A percentile compares a stretch with the other conserved stretches of the same genome.
These are phyloP conservation scores for Stagonosporopsis rhizophila DNA, from an alignment of 2,329 filamentous ascomycete species.

Conservation along the genomic window DNA sequence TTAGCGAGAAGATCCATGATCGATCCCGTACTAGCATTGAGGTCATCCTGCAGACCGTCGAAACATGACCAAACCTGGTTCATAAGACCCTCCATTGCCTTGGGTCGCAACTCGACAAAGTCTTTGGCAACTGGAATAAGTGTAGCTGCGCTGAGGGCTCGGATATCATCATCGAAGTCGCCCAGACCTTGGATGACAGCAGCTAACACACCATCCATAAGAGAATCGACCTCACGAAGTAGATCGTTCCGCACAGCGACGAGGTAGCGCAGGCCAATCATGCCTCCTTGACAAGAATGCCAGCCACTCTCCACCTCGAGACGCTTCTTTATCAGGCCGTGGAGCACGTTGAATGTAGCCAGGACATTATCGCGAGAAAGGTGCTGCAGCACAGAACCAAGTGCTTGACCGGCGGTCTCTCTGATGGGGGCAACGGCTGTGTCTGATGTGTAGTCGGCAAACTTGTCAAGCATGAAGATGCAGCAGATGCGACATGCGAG, in stretches of 20 bases:
- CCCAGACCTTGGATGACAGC: conserved; percentile 95
- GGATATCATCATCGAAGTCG: conserved; percentile 92
- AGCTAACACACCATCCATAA: conserved; percentile 91
- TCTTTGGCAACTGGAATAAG: conserved; percentile 95
- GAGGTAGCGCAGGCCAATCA: conserved; percentile 94
- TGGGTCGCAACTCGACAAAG: conserved; percentile 84
- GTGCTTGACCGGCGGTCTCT: conserved; percentile 91
- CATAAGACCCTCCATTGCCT: conserved; percentile 80
- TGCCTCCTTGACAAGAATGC: conserved; percentile 96
- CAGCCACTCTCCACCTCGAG: conserved; percentile 69
- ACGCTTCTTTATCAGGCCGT: conserved; percentile 89
- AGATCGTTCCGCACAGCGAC: conserved; percentile 95
- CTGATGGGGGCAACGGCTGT: conserved; percentile 95
- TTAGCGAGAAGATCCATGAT: conserved; percentile 98
- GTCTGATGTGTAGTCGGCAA: conserved; percentile 97
- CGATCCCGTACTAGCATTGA: conserved; percentile 95
- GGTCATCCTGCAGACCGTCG: conserved; percentile 93
- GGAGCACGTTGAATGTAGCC: conserved; percentile 81
- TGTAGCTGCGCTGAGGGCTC: conserved; percentile 96
- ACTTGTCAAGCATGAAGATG: conserved; percentile 96
- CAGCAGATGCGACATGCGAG: conserved; percentile 93
- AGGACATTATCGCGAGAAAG: conserved; percentile 81
- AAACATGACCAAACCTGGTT: conserved; percentile 97
- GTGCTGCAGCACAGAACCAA: conserved; percentile 88
- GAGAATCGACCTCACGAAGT: conserved; percentile 78